These are phyloP conservation scores for Helotiales sp. DNA, from an alignment of 2,329 filamentous ascomycete genomes.

Conservation along the genomic window DNA sequence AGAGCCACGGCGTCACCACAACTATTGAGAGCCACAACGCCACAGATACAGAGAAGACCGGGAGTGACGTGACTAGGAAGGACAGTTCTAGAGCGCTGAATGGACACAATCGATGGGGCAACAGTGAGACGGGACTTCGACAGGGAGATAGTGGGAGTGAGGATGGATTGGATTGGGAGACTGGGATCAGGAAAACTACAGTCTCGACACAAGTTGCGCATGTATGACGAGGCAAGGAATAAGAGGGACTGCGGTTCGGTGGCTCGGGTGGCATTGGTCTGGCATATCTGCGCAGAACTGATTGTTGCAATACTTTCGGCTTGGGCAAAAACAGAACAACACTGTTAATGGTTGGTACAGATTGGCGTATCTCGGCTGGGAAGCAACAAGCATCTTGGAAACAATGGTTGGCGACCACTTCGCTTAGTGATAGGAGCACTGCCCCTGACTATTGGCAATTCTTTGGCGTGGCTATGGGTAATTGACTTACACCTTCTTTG, in stretches of 20 bases:
- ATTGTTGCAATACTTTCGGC: not conserved
- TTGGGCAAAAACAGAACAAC: not conserved
- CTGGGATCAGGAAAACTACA: conserved; percentile 29
- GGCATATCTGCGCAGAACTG: not conserved
- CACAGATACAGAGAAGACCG: conserved; percentile 12
- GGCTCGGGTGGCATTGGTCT: not conserved
- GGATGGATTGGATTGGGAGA: conserved; percentile 17
- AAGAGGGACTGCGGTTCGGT: not conserved
- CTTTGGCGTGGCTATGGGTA: not conserved
- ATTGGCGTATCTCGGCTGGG: not conserved
- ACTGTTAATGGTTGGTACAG: not conserved
- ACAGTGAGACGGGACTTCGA: conserved; percentile 18
- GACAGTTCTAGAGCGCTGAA: not conserved
- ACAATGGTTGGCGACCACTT: not conserved
- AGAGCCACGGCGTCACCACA: conserved; percentile 27
- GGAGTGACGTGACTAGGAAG: conserved; percentile 10
- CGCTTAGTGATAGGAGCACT: not conserved
- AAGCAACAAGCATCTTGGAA: conserved; percentile 2
- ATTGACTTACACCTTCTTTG: not conserved
- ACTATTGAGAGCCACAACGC: conserved; percentile 24
- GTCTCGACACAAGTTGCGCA: conserved; percentile 22
- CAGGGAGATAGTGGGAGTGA: conserved; percentile 27
- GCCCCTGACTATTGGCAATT: not conserved
- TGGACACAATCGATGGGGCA: conserved; percentile 17
- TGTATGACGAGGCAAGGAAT: not conserved